Evolutionary conservation across 768 basidiomycete species (phyloP), one percentile per base, ranked within the genome.

Genomic region (Sporobolomyces pararoseus): DNA sequence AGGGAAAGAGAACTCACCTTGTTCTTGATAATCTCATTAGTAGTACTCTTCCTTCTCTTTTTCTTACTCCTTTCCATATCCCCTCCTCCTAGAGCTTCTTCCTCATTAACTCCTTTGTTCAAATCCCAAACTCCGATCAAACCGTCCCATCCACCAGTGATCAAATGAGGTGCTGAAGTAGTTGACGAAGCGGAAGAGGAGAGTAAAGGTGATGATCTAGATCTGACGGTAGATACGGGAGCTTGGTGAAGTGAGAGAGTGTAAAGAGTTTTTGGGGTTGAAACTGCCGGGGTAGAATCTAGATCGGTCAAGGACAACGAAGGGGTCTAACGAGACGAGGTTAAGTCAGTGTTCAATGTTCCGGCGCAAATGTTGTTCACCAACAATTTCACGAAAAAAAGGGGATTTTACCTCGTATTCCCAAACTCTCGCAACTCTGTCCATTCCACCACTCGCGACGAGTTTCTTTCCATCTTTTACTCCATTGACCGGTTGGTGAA

Each of bases 91-190:
- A 44, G 80, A 55, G 65, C 70, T 5, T 77, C 78, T n/a, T 84
- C 84, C 27, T 81, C 78, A 0, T 80, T 76, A 0, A 89, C 83
- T 73, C 94, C 88, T 75, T 93, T 89, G 4, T 80, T 74, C 0
- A 90, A 87, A 69, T 88, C 86, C 88, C 88, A 98, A 7, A 93
- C 75, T 3, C 91, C 90, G 65, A 98, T 83, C 21, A 92, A 82
- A 13, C 85, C 83, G 76, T 99, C 94, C 91, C 92, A 94, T 0
- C 89, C 89, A 0, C 89, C 84, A 0, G 91, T 92, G 39, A 98
- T 81, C 23, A 98, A 81, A 67, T 87, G 84, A 14, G 69, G 59
- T 3, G 84, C 81, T 86, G 13, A 82, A 75, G 12, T 78, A 65
- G 85, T 85, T 0, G 63, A 23, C 5, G 71, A 17, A 2, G 61